Evolutionary conservation across 1,284 basidiomycete species (phyloP), one percentile per base, ranked within the genome.

Genomic region (Fomitopsis palustris): DNA sequence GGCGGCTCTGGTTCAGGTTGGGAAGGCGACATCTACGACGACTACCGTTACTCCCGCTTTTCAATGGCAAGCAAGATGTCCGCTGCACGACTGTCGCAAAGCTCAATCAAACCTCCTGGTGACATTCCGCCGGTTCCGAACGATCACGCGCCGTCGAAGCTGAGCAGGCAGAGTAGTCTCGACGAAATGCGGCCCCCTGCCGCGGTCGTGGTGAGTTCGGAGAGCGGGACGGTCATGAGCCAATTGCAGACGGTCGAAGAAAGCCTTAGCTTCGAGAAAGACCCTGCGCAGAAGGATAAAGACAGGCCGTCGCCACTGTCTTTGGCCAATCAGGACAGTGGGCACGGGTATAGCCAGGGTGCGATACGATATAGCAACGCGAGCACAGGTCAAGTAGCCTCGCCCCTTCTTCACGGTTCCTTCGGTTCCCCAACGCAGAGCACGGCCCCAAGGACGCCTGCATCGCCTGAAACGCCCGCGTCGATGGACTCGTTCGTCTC

Each of bases 11-110:
- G 74, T 14, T 80, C 75, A 31, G 80, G 82, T 60, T 87, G 85
- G 81, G 85, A 87, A 58, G 83, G 82, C 35, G 86, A 88, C 63
- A 88, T 90, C 54, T 90, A 90, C 64, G 88, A 90, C 67, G 81
- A 87, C 62, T 90, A 90, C 66, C 81, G 87, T 2, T 90, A 90
- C 65, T 88, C 87, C 7, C 75, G 86, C 7, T 79, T 79, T 58
- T 88, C 87, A 0, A 74, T 84, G 60, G 71, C 75, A 2, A 80
- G 78, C 52, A 76, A 75, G 62, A 67, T 67, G 66, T 74, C 71
- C 31, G 31, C 7, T 10, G 31, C 31, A 21, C 69, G 64, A 23
- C 73, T 74, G 33, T 71, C 72, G 5, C 69, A 69, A 55, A 68
- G 67, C 2, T 74, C 72, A 3, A 62, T 69, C 57, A 61, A 69